phyloP scores from a whole-genome alignment of 306 rosid species.

The Purshia tridentata region DNA sequence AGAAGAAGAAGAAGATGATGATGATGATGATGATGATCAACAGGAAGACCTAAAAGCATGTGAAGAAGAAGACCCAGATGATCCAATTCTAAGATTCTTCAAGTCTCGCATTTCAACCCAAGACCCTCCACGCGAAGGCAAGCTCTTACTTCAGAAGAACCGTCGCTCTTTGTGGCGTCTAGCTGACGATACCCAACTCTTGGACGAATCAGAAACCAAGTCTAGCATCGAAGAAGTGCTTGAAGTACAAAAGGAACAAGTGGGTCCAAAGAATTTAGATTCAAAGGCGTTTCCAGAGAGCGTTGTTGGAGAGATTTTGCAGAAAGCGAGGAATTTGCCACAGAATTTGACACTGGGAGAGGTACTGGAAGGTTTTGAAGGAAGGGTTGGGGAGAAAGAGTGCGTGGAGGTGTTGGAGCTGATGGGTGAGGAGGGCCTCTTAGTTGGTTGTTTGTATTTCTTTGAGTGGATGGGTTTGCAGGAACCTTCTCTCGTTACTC shows the following conservation, averaged over 20 bases:
- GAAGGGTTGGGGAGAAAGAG: conserved; percentile 47
- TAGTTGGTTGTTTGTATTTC: conserved; percentile 62
- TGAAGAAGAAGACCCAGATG: conserved; percentile 38
- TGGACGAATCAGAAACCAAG: conserved; percentile 35
- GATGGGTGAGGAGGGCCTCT: conserved; percentile 53
- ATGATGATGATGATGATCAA: neutral
- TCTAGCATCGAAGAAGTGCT: conserved; percentile 5
- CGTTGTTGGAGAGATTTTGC: conserved; percentile 57
- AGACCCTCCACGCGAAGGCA: conserved; percentile 56
- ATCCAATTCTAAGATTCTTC: conserved; percentile 62
- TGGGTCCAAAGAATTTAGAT: conserved; percentile 5
- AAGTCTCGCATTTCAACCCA: conserved; percentile 44
- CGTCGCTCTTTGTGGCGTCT: conserved; percentile 62
- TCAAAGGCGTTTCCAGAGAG: conserved; percentile 36
- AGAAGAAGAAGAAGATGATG: neutral
- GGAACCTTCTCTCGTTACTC: too few relatives aligned
- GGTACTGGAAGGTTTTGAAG: conserved; percentile 53
- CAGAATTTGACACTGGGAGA: conserved; percentile 66
- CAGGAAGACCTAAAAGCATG: neutral
- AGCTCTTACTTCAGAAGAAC: too few relatives aligned
- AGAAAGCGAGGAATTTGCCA: conserved; percentile 56
- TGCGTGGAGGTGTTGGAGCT: conserved; percentile 56
- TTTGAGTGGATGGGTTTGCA: too few relatives aligned
- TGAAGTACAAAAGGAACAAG: conserved; percentile 24
- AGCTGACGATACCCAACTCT: conserved; percentile 31